Evolutionary conservation across 1,284 basidiomycete species (phyloP), one percentile per base, ranked within the genome.

Genomic region (Athelia sp.): DNA sequence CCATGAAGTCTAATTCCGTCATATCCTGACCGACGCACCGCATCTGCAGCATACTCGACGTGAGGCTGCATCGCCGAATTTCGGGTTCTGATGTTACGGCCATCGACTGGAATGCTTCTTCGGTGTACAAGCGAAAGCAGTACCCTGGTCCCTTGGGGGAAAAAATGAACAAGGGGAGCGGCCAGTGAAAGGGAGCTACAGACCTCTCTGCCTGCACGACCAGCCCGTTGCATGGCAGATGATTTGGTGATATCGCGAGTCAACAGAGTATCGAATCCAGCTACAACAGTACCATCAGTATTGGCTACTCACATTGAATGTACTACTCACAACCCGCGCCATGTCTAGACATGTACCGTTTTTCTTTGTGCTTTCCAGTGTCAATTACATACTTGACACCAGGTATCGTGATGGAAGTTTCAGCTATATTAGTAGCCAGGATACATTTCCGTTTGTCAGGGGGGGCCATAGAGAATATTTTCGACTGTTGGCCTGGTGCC

Each of bases 341-440:
- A 49, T 83, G 70, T 58, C 75, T 74, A 38, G 84, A 80, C 38
- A 92, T 64, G 65, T 89, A 95, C 50, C 88, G 79, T 68, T 97
- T 97, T 68, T 98, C 94, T 68, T 99, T 99, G 60, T 89, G 92
- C 66, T 95, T 88, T 1, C 94, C 94, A 0, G 90, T 87, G 67
- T 99, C 96, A 45, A 99, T 87, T 6, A 99, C 96, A 64, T 93
- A 98, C 51, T 83, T 87, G 49, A 99, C 87, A 1, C 95, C 95
- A 3, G 95, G 93, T 59, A 99, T 97, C 3, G 96, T 99, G 65
- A 99, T 91, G 19, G 90, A 93, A 0, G 97, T 99, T 68, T 99
- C 96, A n/a, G 96, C 94, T 47, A 98, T 93, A 66, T 97, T 98
- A 14, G 94, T 98, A 0, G 93, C 88, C 23, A 99, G 75, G 50